Base-by-base conservation (phyloP, 768 basidiomycete genomes). In the Rhizopogon salebrosus region DNA sequence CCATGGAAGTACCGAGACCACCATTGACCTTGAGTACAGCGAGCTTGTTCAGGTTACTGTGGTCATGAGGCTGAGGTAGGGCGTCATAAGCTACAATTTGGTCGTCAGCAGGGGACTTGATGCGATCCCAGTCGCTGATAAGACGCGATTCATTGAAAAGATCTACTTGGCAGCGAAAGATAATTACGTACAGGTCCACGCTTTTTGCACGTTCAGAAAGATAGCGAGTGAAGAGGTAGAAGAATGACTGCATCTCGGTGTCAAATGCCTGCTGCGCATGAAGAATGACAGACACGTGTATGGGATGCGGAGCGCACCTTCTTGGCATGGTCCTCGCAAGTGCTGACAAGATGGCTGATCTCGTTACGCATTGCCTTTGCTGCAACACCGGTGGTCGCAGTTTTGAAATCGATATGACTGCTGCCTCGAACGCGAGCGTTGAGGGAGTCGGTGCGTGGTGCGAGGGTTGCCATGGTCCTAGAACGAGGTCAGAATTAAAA, bases 361-460 rank as follows among this genome's bases (percentile, higher is more conserved):
- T 98, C 97, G 69, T 98, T 97, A 77, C 93, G 86, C 95, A 98
- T 98, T 52, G 93, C 79, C 77, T 97, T 98, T 60, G 91, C 89
- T 24, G 91, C 88, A 59, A 94, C 87, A 59, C 92, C 92, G 50
- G 92, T 94, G 49, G 84, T 95, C 58, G 95, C 95, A n/a, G 92
- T 95, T 79, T 95, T 94, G 84, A 95, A 95, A 74, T 98, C 89
- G 75, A 91, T 85, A 69, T 91, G 87, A 60, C 81, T 84, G 51
- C 84, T 82, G 59, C 89, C 89, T 54, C 89, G 83, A 51, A 80
- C 81, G 57, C 88, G 85, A 64, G 83, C 77, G 60, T 78, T 82
- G 80, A 87, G 75, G 53, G 86, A 79, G 57, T 89, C 85, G 63
- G 69, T 70, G 59, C 82, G 79, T 49, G 85, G 86, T 69, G 84